Conservation (phyloP, 192 early-diverging fungal genomes). For the Phycomyces blakesleeanus region DNA sequence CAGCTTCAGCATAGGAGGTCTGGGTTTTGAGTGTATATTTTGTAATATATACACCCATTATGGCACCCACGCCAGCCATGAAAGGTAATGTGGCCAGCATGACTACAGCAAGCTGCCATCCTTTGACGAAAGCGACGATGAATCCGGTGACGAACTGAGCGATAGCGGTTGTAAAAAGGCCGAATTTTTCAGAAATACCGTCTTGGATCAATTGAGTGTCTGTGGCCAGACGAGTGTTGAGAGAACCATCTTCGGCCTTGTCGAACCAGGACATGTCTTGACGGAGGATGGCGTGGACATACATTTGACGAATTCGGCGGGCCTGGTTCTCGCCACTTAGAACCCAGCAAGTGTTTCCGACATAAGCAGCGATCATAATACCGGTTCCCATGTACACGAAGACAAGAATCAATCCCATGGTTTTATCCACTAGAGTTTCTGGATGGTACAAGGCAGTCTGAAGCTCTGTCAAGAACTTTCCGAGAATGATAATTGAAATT, state of each 20-base stretch:
- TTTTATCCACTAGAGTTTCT: conserved; percentile 7
- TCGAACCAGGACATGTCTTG: conserved; percentile 92
- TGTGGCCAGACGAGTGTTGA: conserved; percentile 82
- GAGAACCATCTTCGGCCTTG: conserved; percentile 65
- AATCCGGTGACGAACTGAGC: conserved; percentile 72
- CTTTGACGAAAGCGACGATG: conserved; percentile 71
- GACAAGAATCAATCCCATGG: conserved; percentile 29
- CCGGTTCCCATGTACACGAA: conserved; percentile 58
- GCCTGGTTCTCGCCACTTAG: conserved; percentile 46
- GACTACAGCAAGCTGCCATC: conserved; percentile 81
- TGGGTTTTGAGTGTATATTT: conserved; percentile 44
- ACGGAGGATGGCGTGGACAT: conserved; percentile 73
- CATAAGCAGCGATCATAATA: conserved; percentile 54
- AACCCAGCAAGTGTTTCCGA: conserved; percentile 55
- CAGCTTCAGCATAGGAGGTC: conserved; percentile 78
- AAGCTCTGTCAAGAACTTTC: conserved; percentile 18
- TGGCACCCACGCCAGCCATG: conserved; percentile 42
- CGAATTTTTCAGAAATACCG: conserved; percentile 83
- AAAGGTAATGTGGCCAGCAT: conserved; percentile 75
- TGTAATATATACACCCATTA: conserved; percentile 44
- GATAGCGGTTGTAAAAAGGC: conserved; percentile 59
- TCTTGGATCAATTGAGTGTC: conserved; percentile 88
- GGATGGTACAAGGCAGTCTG: background rate
- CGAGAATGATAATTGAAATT: conserved; percentile 29
- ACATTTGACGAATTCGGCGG: conserved; percentile 70